These are phyloP conservation scores for Starmera dryadoides DNA, from an alignment of 805 yeast species.

Conservation along the genomic window DNA sequence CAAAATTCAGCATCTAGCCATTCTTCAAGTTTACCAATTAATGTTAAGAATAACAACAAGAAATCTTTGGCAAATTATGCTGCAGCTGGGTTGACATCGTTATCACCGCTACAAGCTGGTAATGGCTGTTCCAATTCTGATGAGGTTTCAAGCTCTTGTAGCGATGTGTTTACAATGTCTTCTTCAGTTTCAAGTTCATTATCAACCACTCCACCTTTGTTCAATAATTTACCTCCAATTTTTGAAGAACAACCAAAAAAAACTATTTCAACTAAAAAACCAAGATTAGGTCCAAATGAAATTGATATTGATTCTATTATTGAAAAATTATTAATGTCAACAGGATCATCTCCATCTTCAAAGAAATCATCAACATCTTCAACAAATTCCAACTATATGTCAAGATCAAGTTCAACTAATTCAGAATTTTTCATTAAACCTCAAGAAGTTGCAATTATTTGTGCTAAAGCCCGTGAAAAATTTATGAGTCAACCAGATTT, in stretches of 20 bases:
- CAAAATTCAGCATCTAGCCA: neutral
- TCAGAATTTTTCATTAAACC: slow-evolving; percentile 16
- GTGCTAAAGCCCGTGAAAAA: slow-evolving; percentile 82
- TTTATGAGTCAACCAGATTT: slow-evolving; percentile 86
- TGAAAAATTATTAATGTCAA: slow-evolving; percentile 44
- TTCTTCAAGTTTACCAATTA: neutral
- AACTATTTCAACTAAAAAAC: neutral
- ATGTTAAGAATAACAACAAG: neutral
- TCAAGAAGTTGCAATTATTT: slow-evolving; percentile 71
- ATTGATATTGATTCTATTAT: slow-evolving; percentile 58
- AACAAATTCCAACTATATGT: slow-evolving; percentile 8
- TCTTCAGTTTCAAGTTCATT: slow-evolving; percentile 17
- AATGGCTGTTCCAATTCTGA: neutral
- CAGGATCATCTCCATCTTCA: slow-evolving; percentile 13
- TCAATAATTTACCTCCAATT: slow-evolving; percentile 15
- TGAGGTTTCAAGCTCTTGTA: slow-evolving; percentile 20
- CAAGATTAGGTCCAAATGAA: slow-evolving; percentile 11
- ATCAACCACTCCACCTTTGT: slow-evolving; percentile 16
- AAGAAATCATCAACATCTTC: neutral
- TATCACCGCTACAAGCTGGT: too few species aligned
- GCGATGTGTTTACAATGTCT: slow-evolving; percentile 19
- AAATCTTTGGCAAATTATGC: too few species aligned
- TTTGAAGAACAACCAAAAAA: slow-evolving; percentile 10
- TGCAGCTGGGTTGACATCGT: too few species aligned
- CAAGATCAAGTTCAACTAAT: slow-evolving; percentile 7